phyloP scores from a whole-genome alignment of 148 eudicot species.

The Amaranthus hypochondriacus region DNA sequence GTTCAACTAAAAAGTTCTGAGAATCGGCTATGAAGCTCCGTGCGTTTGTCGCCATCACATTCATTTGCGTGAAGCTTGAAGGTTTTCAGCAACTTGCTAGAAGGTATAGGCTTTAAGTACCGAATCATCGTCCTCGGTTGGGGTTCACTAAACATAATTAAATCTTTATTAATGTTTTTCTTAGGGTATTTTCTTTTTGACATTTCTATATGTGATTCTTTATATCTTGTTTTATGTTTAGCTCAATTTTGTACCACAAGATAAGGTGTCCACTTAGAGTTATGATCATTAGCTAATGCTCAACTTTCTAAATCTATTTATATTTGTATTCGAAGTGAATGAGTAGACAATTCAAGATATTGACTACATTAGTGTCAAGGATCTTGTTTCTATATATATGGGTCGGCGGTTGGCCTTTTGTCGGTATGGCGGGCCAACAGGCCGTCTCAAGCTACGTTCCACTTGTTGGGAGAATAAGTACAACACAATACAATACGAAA shows the following conservation, averaged over 20 bases:
- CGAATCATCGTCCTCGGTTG: neutral
- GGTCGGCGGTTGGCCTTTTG: too few relatives aligned
- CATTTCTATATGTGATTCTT: neutral
- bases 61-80: neutral
- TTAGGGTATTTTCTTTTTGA: neutral
- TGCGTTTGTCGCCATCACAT: neutral
- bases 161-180: neutral
- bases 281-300: too few relatives aligned
- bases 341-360: too few relatives aligned
- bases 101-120: neutral
- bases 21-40: neutral
- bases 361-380: too few relatives aligned
- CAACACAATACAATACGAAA: too few relatives aligned
- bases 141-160: neutral
- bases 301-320: too few relatives aligned
- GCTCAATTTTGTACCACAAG: neutral
- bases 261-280: too few relatives aligned
- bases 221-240: neutral
- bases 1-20: neutral
- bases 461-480: too few relatives aligned
- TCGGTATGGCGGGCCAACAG: too few relatives aligned
- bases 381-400: too few relatives aligned
- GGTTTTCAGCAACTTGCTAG: neutral
- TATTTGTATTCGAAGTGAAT: too few relatives aligned
- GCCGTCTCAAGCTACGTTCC: too few relatives aligned